Percentiles rank a stretch among this genome's conserved stretches.
phyloP scores from a whole-genome alignment of 106 monocot genomes.

The Xerophyta viscosa region DNA sequence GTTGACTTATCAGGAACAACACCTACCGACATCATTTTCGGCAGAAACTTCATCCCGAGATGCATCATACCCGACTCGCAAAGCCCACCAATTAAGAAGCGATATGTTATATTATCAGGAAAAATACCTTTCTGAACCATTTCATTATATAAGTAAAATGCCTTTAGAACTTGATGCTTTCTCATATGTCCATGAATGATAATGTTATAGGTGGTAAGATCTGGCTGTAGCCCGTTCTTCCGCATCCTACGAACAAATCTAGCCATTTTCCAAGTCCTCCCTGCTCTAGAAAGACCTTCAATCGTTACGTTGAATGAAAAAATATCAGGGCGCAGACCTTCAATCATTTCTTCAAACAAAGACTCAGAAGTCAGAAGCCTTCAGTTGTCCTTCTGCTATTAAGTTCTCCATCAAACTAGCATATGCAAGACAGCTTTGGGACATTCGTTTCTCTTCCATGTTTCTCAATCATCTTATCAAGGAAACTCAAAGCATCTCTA shows the following conservation, averaged over 20 bases:
- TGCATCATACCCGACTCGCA: slow-evolving; percentile 49
- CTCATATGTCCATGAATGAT: slow-evolving; percentile 59
- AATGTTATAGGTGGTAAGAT: slow-evolving; percentile 58
- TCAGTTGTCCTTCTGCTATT: slow-evolving; percentile 48
- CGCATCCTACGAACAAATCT: slow-evolving; percentile 47
- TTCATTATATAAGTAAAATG: slow-evolving; percentile 49
- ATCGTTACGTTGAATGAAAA: slow-evolving; percentile 55
- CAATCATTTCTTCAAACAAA: slow-evolving; percentile 67
- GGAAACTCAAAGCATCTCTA: slow-evolving; percentile 48
- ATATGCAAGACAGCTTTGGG: slow-evolving; percentile 50
- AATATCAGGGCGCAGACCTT: slow-evolving; percentile 26
- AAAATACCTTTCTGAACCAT: slow-evolving; percentile 33
- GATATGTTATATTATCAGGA: slow-evolving; percentile 59
- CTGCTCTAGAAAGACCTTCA: slow-evolving; percentile 54
- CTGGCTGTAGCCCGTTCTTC: slow-evolving; percentile 39
- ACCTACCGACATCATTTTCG: slow-evolving; percentile 59
- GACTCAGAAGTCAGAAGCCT: slow-evolving; percentile 55
- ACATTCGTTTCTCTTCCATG: slow-evolving; percentile 41
- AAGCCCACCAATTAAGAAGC: slow-evolving; percentile 57
- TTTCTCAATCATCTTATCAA: slow-evolving; percentile 50
- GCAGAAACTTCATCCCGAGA: slow-evolving; percentile 65
- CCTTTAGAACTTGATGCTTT: slow-evolving; percentile 24
- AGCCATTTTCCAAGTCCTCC: slow-evolving; percentile 32
- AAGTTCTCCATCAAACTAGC: slow-evolving; percentile 62
- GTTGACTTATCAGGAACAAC: slow-evolving; percentile 47